Evolutionary conservation across 495 filamentous ascomycete species (phyloP), one percentile per base, ranked within the genome.

Genomic region (Xanthoparmelia taractica): DNA sequence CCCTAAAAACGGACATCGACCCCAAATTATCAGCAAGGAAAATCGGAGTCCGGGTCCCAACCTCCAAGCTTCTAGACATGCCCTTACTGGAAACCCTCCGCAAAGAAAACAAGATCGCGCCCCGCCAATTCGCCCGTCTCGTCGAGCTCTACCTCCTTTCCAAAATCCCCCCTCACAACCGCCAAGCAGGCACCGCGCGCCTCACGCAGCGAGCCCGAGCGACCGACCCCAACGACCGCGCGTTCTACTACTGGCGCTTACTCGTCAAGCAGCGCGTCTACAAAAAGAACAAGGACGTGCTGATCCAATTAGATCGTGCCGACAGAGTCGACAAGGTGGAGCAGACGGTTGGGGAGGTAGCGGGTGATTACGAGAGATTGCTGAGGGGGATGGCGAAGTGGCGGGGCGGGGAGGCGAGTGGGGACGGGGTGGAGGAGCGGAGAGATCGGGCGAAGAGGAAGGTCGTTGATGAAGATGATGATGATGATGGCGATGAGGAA

Each of bases 71-170:
- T n/a, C 75, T 95, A 29, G 80, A 85, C 54, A 71, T 75, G 40
- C 76, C 75, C 12, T 74, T 80, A 15, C 79, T 88, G 4, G 77
- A 86, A 23, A 73, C 78, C 0, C 78, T 95, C 15, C 87, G 89
- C 27, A 73, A 73, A 10, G 75, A 82, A 45, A 79, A 81, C 59
- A 96, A 96, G 72, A 91, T 97, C 64, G 85, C 86, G 8, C 80
- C 85, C 0, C 85, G 93, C n/a, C 94, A 97, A 74, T 96, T 97
- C 73, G 79, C 80, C 36, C 85, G 93, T 37, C 79, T 96, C 13
- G 75, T 93, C 20, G 94, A 98, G 74, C 91, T 97, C 85, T 85
- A 89, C 61, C 87, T 96, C 10, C 86, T 97, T 66, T 86, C 86
- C 10, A 79, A 76, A 58, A 87, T 97, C 31, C 85, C 90, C 1